Base-by-base conservation (phyloP, 371 early-diverging fungal species). In the Syncephalastrum sp. region DNA sequence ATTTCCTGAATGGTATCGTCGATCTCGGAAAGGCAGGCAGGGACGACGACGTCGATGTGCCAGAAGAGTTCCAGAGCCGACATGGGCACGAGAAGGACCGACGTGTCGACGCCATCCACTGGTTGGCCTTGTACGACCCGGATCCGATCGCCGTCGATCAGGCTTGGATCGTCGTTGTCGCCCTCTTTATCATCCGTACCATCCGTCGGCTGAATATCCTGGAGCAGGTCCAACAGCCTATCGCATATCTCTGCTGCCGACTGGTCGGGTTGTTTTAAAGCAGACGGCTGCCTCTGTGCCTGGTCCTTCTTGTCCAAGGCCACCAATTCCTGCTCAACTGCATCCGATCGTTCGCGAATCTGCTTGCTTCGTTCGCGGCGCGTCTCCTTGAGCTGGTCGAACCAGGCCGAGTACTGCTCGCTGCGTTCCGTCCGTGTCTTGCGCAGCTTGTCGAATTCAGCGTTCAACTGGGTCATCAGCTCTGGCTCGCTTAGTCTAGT, bases 61-160 rank as follows among this genome's bases (percentile, higher is more conserved):
- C 61, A 61, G 47, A 61, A 61, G 21, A 56, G 42, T 43, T 61
- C 61, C 61, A 61, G 50, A 17, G 56, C 52, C 12, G 47, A 42
- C 15, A 56, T 23, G 12, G 61, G 61, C 13, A 61, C 51, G 25
- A 61, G 45, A 5, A 61, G 43, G 23, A 61, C 56, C 14, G 61
- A 51, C 4, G 61, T 56, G 38, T 61, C 61, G 5, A 56, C 47
- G 3, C 47, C 55, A 15, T 54, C 50, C 13, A 56, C 56, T 4
- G 43, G 44, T 17, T 51, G 42, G 4, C 45, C 33, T 48, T 56
- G 45, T 14, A 61, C 52, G 14, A 61, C 47, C 24, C 52, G 56
- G 41, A 61, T 54, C 41, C 47, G 43, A 8, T 42, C 33, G 41
- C 24, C n/a, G 27, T 54, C 44, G 19, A 43, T 43, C 25, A 24